phyloP scores from a whole-genome alignment of 306 rosid species.

The Dalbergia cultrata region DNA sequence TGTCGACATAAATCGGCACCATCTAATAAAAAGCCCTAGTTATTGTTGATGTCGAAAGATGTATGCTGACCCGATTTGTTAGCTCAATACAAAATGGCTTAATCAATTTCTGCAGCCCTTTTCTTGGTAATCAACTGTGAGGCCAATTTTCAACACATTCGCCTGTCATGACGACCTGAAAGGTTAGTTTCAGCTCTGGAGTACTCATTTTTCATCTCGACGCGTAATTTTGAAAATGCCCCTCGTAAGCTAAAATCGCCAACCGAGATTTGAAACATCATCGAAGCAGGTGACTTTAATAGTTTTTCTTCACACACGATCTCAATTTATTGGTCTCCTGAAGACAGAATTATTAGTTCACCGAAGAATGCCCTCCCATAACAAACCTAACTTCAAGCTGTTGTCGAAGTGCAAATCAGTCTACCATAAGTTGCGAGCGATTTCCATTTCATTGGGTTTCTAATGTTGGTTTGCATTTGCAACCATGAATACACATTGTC shows the following conservation, averaged over 20 bases:
- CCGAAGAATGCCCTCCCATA: conserved; percentile 1
- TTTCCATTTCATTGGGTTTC: conserved; percentile 59
- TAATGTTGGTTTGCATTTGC: conserved; percentile 53
- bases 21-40: too few relatives aligned
- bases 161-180: background rate
- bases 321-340: background rate
- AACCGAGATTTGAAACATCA: background rate
- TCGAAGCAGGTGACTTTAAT: background rate
- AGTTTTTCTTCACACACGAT: background rate
- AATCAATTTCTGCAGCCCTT: background rate
- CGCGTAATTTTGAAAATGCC: background rate
- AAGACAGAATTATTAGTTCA: background rate
- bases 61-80: background rate
- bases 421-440: conserved; percentile 38
- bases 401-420: background rate
- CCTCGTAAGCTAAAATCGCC: background rate
- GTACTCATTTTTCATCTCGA: background rate
- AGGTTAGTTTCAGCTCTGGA: background rate
- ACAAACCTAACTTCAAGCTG: background rate
- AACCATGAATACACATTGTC: conserved; percentile 51
- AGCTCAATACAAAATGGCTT: background rate
- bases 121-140: too few relatives aligned
- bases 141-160: too few relatives aligned
- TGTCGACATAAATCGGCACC: too few relatives aligned
- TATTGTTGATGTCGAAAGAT: background rate